phyloP scores from a whole-genome alignment of 2,329 filamentous ascomycete species.

The Trematosphaeria pertusa region DNA sequence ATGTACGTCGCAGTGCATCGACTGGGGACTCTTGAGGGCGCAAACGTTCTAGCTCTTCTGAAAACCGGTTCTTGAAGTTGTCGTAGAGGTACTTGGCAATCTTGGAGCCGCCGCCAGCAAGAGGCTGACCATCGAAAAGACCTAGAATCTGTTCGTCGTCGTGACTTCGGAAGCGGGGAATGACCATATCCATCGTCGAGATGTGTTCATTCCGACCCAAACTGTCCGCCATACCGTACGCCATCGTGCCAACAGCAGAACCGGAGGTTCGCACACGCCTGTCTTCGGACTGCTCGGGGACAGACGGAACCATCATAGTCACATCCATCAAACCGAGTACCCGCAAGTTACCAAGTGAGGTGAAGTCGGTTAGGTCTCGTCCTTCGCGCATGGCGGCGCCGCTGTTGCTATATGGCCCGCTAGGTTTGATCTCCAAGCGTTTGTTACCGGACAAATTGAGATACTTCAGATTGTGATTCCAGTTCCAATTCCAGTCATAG shows the following conservation, averaged over 20 bases:
- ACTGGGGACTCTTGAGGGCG: conserved; percentile 75
- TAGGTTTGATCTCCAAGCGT: conserved; percentile 84
- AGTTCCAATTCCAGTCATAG: conserved; percentile 99
- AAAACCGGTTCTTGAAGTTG: conserved; percentile 87
- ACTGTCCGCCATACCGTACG: conserved; percentile 97
- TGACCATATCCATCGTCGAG: conserved; percentile 93
- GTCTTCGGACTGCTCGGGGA: conserved; percentile 95
- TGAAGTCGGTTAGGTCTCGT: conserved; percentile 88
- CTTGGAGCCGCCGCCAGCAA: conserved; percentile 89
- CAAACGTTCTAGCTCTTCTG: conserved; percentile 78
- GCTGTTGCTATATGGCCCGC: conserved; percentile 62
- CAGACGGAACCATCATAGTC: conserved; percentile 88
- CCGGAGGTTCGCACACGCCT: conserved; percentile 95
- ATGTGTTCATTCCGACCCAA: conserved; percentile 92
- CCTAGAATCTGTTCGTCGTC: conserved; percentile 90
- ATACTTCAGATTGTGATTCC: conserved; percentile 93
- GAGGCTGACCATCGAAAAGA: conserved; percentile 94
- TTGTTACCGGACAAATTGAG: conserved; percentile 98
- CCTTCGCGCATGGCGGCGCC: conserved; percentile 58
- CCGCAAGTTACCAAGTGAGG: conserved; percentile 79
- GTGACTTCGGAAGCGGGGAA: conserved; percentile 87
- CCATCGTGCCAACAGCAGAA: conserved; percentile 87
- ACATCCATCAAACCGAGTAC: conserved; percentile 97
- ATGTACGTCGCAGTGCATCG: conserved; percentile 86
- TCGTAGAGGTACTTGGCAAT: conserved; percentile 97